phyloP scores from a whole-genome alignment of 169 alveolate genomes.

The Eimeria mitis region DNA sequence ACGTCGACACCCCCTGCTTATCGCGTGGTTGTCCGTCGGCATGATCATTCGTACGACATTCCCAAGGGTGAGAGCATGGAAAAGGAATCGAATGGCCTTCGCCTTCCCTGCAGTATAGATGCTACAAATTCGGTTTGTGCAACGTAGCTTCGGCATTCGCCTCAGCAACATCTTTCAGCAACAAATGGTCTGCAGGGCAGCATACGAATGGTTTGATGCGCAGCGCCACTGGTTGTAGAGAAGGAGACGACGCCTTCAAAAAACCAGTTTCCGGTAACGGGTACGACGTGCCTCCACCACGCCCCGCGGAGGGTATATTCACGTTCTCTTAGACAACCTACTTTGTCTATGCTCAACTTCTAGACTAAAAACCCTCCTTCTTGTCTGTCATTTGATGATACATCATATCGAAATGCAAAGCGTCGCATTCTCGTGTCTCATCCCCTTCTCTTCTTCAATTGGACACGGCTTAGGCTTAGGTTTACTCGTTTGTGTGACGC shows the following conservation, averaged over 20 bases:
- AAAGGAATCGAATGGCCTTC: not conserved
- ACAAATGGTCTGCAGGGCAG: not conserved
- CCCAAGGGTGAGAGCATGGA: slow-evolving; percentile 14
- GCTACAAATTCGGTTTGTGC: not conserved
- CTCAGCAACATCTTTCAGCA: too few relatives aligned
- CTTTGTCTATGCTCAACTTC: not conserved
- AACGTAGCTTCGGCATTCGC: not conserved
- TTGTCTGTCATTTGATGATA: too few relatives aligned
- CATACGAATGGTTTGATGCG: not conserved
- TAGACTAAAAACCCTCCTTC: too few relatives aligned
- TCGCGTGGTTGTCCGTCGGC: not conserved
- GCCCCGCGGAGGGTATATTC: not conserved
- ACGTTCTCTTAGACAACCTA: not conserved
- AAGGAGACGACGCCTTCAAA: not conserved
- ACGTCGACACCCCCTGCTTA: not conserved
- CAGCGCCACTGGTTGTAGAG: not conserved
- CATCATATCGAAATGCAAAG: not conserved
- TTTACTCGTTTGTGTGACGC: not conserved
- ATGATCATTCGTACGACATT: not conserved
- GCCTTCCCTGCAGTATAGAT: too few relatives aligned
- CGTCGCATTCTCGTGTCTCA: not conserved
- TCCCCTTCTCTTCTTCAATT: not conserved
- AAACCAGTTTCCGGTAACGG: not conserved
- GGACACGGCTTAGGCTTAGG: not conserved
- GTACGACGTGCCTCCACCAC: not conserved